phyloP scores from a whole-genome alignment of 306 rosid genomes.

The Ormosia semicastrata region DNA sequence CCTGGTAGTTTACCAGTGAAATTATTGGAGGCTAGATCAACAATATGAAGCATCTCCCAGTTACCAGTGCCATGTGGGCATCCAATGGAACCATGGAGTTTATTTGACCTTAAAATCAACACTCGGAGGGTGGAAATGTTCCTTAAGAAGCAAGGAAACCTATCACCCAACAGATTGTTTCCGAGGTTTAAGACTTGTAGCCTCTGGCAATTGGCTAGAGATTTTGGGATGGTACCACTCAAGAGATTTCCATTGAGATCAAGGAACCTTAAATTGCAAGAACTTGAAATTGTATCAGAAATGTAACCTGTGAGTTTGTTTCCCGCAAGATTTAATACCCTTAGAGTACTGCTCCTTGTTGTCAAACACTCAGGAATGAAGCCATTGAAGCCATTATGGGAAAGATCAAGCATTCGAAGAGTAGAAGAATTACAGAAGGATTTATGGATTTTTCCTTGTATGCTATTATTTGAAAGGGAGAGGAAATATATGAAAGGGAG shows the following conservation, averaged over 20 bases:
- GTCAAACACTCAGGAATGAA: slow-evolving; percentile 26
- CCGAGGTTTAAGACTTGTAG: neutral
- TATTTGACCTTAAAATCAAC: slow-evolving; percentile 2
- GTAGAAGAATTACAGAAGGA: neutral
- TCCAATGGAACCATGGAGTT: neutral
- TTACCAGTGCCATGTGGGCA: neutral
- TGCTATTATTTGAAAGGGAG: slow-evolving; percentile 23
- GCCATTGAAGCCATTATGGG: slow-evolving; percentile 19
- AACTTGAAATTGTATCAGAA: neutral
- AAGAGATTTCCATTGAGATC: slow-evolving; percentile 32
- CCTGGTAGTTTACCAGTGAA: slow-evolving; percentile 25
- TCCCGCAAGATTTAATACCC: neutral
- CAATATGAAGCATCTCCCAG: slow-evolving; percentile 27
- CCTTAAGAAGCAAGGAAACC: slow-evolving; percentile 27
- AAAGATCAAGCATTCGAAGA: slow-evolving; percentile 38
- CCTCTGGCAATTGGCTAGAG: slow-evolving; percentile 4
- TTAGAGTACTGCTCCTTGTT: neutral
- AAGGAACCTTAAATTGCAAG: slow-evolving; percentile 3
- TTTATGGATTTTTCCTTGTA: neutral
- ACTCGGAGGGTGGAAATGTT: neutral
- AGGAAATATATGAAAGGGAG: neutral
- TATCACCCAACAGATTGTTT: slow-evolving; percentile 1
- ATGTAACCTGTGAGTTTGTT: slow-evolving; percentile 24
- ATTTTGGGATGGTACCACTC: slow-evolving; percentile 23
- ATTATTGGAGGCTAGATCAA: slow-evolving; percentile 34